These are phyloP conservation scores for Brettanomyces bruxellensis DNA, from an alignment of 805 yeast species.

Conservation along the genomic window DNA sequence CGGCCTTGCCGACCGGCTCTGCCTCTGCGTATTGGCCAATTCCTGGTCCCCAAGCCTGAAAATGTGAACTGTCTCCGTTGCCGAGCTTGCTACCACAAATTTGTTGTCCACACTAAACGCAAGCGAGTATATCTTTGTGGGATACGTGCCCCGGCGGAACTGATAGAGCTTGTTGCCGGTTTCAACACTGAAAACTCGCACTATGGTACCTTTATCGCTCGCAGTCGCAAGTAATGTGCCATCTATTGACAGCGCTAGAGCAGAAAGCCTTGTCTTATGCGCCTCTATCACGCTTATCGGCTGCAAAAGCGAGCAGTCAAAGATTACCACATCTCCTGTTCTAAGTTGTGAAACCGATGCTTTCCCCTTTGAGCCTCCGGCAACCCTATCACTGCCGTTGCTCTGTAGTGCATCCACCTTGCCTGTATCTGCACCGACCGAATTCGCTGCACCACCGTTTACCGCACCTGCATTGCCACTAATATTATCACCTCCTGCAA, in stretches of 20 bases:
- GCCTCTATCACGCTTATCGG: conserved; percentile 87
- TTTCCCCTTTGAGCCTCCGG: background rate
- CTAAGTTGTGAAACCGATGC: conserved; percentile 6
- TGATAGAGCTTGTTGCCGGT: conserved; percentile 66
- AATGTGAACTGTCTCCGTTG: conserved; percentile 90
- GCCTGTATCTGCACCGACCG: background rate
- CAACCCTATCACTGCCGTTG: background rate
- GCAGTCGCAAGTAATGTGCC: conserved; percentile 87
- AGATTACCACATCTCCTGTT: conserved; percentile 73
- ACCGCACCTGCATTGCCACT: background rate
- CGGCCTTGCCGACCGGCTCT: conserved; percentile 7
- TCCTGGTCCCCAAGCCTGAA: conserved; percentile 59
- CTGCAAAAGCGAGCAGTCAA: conserved; percentile 66
- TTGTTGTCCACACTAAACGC: conserved; percentile 69
- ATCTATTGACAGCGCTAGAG: conserved; percentile 61
- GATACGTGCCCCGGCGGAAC: conserved; percentile 84
- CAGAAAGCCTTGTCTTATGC: conserved; percentile 72
- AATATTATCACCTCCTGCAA: background rate
- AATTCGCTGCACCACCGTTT: background rate
- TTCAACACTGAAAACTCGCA: conserved; percentile 72
- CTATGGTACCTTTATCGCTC: conserved; percentile 84
- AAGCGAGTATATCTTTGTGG: conserved; percentile 75
- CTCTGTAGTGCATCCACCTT: background rate
- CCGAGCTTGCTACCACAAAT: conserved; percentile 74
- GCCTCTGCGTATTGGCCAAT: conserved; percentile 23